Conservation (phyloP, 2,329 filamentous ascomycete genomes). For the Colletotrichum sp. region DNA sequence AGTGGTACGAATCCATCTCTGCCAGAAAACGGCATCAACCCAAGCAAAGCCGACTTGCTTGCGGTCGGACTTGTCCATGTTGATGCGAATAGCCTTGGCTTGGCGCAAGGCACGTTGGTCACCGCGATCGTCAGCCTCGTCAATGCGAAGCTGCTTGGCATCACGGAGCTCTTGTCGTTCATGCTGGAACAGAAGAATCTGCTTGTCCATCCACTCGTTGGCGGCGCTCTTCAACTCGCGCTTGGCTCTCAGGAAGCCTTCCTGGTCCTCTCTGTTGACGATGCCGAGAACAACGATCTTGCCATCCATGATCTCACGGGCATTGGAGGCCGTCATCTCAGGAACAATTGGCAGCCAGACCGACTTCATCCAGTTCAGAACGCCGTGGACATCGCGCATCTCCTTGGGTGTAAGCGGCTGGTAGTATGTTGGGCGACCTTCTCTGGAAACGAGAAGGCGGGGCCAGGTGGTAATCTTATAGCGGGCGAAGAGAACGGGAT, state of each 20-base stretch:
- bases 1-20: slow-evolving; percentile 93
- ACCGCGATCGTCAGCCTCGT: slow-evolving; percentile 92
- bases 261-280: slow-evolving; percentile 77
- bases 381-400: slow-evolving; percentile 82
- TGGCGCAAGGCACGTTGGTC: slow-evolving; percentile 85
- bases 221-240: slow-evolving; percentile 95
- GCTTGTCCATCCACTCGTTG: slow-evolving; percentile 97
- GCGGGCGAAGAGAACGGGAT: slow-evolving; percentile 73
- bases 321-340: slow-evolving; percentile 89
- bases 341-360: slow-evolving; percentile 97
- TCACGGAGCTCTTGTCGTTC: slow-evolving; percentile 93
- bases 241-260: slow-evolving; percentile 78
- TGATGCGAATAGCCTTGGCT: slow-evolving; percentile 90
- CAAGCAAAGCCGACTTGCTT: slow-evolving; percentile 95
- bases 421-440: slow-evolving; percentile 91
- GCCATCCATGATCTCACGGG: slow-evolving; percentile 91
- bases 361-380: slow-evolving; percentile 92
- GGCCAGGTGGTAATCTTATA: slow-evolving; percentile 99
- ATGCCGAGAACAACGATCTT: slow-evolving; percentile 95
- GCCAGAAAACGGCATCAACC: slow-evolving; percentile 98
- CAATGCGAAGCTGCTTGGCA: slow-evolving; percentile 92
- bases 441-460: slow-evolving; percentile 85
- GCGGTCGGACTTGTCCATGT: slow-evolving; percentile 84
- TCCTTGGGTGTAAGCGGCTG: slow-evolving; percentile 84
- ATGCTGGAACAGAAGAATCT: slow-evolving; percentile 87